Evolutionary conservation across 2,329 filamentous ascomycete species (phyloP).

Genomic region (Leptoxyphium fumago): DNA sequence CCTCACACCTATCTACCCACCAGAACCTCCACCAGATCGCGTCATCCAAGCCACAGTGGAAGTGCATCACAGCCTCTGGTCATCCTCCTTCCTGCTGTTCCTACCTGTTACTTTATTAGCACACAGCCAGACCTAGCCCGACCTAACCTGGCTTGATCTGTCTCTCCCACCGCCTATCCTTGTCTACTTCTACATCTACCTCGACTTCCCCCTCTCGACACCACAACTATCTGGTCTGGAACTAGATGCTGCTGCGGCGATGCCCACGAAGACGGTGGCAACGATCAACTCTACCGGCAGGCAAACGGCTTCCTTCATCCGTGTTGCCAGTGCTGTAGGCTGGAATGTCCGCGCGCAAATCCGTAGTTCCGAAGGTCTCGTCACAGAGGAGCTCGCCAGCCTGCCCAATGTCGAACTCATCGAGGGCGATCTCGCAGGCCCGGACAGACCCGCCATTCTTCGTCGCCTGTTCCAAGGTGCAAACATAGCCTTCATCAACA

Average conservation of each 20-base stretch:
- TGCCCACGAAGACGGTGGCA: slow-evolving; percentile 59
- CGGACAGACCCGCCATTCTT: slow-evolving; percentile 16
- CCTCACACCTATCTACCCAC: too few species aligned
- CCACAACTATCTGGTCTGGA: too few species aligned
- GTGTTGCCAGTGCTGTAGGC: slow-evolving; percentile 83
- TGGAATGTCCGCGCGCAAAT: slow-evolving; percentile 89
- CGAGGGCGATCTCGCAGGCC: slow-evolving; percentile 46
- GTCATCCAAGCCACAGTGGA: too few species aligned
- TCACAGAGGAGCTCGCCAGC: slow-evolving; percentile 69
- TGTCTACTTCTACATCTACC: too few species aligned
- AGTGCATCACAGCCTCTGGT: too few species aligned
- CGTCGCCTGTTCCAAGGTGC: slow-evolving; percentile 52
- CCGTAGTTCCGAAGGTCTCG: slow-evolving; percentile 70
- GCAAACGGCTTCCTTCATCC: slow-evolving; percentile 88
- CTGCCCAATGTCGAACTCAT: slow-evolving; percentile 68
- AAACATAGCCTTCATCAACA: slow-evolving; percentile 92
- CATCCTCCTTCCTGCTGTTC: too few species aligned
- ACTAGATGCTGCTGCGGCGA: slow-evolving; percentile 10
- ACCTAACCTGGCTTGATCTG: too few species aligned
- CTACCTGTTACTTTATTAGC: too few species aligned
- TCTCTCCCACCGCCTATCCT: too few species aligned
- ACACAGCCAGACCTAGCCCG: too few species aligned
- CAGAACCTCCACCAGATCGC: too few species aligned
- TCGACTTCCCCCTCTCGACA: too few species aligned
- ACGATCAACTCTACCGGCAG: slow-evolving; percentile 93